Conservation (phyloP, 2,329 filamentous ascomycete species). For the Raffaelea albimanens region DNA sequence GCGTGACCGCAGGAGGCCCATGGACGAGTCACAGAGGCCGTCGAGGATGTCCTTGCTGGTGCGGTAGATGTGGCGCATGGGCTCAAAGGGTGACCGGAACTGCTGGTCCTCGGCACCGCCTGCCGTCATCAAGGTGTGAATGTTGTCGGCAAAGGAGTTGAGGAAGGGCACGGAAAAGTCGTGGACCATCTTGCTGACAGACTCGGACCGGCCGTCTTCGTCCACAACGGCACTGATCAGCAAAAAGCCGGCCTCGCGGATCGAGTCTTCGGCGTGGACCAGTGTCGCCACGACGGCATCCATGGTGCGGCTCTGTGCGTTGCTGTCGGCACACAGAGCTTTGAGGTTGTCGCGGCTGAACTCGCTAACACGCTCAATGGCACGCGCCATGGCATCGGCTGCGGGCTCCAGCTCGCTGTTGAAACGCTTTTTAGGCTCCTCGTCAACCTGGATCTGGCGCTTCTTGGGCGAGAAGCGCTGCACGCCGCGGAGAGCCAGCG, state of each 20-base stretch:
- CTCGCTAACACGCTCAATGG: slow-evolving; percentile 71
- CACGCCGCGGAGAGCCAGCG: slow-evolving; percentile 60
- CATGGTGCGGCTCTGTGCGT: slow-evolving; percentile 50
- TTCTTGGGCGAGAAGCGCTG: slow-evolving; percentile 59
- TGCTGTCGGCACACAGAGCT: slow-evolving; percentile 60
- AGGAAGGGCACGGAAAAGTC: slow-evolving; percentile 34
- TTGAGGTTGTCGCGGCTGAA: slow-evolving; percentile 53
- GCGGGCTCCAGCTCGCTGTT: slow-evolving; percentile 58
- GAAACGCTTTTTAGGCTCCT: slow-evolving; percentile 53
- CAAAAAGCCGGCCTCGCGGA: slow-evolving; percentile 72
- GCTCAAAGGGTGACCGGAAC: slow-evolving; percentile 38
- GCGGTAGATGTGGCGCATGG: slow-evolving; percentile 46
- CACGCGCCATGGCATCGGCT: slow-evolving; percentile 53
- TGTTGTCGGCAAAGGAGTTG: slow-evolving; percentile 32
- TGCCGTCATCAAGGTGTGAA: slow-evolving; percentile 28
- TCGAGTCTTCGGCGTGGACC: slow-evolving; percentile 68
- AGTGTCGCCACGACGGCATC: slow-evolving; percentile 69
- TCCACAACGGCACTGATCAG: slow-evolving; percentile 75
- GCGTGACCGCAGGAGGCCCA: slow-evolving; percentile 45
- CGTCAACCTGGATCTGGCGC: slow-evolving; percentile 29
- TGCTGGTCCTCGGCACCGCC: neutral
- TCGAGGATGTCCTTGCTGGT: slow-evolving; percentile 48
- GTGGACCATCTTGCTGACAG: slow-evolving; percentile 36
- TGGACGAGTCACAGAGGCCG: slow-evolving; percentile 45
- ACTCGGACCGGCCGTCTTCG: slow-evolving; percentile 45